These are phyloP conservation scores for Myochromella boudieri DNA, from an alignment of 768 basidiomycete genomes.

Conservation along the genomic window DNA sequence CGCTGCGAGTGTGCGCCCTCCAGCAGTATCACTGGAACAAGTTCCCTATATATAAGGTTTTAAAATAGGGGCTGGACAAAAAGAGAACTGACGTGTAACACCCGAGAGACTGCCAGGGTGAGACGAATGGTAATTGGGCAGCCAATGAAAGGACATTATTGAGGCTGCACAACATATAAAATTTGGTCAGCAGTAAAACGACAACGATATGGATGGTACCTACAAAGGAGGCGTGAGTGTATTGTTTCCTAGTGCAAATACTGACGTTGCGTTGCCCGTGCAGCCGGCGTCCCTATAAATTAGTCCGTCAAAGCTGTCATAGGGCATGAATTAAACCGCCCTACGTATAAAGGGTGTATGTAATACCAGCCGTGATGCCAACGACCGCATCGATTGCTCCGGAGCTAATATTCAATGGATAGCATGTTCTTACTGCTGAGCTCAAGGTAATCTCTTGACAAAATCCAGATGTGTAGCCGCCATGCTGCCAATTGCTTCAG, in stretches of 20 bases:
- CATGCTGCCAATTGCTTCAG: too few relatives aligned
- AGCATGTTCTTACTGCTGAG: background rate
- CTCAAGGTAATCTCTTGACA: background rate
- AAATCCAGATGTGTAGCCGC: too few relatives aligned
- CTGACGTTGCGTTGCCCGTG: background rate
- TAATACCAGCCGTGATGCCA: background rate
- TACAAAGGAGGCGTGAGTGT: background rate
- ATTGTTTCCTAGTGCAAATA: background rate
- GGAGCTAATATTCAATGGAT: background rate
- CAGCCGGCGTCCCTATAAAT: background rate
- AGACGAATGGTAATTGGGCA: background rate
- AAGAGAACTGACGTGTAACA: conserved; percentile 2
- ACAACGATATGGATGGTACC: background rate
- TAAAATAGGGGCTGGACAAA: too few relatives aligned
- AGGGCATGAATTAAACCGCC: background rate
- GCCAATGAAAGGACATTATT: conserved; percentile 4
- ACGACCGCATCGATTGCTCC: background rate
- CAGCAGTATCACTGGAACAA: background rate
- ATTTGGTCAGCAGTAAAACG: background rate
- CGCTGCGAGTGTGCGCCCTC: conserved; percentile 1
- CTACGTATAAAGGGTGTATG: conserved; percentile 1
- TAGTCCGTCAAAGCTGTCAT: background rate
- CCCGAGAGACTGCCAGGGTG: conserved; percentile 3
- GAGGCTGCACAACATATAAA: background rate
- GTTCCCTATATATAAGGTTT: too few relatives aligned